A percentile compares a stretch with the other conserved stretches of the same genome.
Conservation (phyloP, 2,329 filamentous ascomycete genomes). For the Colletotrichum sojae region DNA sequence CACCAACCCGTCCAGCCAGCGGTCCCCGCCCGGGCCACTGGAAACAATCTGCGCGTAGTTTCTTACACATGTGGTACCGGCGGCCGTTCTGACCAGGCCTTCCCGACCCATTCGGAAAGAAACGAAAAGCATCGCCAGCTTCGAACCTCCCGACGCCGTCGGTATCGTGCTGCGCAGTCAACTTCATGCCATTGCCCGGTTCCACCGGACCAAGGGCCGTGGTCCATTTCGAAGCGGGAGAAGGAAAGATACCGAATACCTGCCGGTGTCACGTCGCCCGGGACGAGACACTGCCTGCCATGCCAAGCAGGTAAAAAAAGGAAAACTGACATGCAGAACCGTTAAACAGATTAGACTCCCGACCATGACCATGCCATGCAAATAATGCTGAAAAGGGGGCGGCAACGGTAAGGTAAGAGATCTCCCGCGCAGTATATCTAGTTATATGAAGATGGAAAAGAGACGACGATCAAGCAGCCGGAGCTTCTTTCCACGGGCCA, state of each 20-base stretch:
- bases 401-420: not conserved
- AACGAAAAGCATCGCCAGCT: not conserved
- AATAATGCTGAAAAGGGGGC: not conserved
- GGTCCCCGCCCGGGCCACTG: constrained; percentile 19
- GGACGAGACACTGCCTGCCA: not conserved
- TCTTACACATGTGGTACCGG: not conserved
- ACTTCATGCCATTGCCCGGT: not conserved
- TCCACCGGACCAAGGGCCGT: not conserved
- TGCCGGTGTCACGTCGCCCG: not conserved
- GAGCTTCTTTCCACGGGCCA: constrained; percentile 22
- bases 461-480: constrained; percentile 17
- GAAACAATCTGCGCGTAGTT: constrained; percentile 12
- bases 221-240: not conserved
- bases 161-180: constrained; percentile 10
- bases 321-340: constrained; percentile 7
- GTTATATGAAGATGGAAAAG: not conserved
- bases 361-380: not conserved
- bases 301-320: not conserved
- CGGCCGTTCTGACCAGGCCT: not conserved
- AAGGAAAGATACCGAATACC: not conserved
- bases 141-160: constrained; percentile 3
- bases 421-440: constrained; percentile 22
- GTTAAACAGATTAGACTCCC: not conserved
- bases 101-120: constrained; percentile 14
- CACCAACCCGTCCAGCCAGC: not conserved